Evolutionary conservation across 2,329 filamentous ascomycete genomes (phyloP).

Genomic region (Basipetospora sp.): DNA sequence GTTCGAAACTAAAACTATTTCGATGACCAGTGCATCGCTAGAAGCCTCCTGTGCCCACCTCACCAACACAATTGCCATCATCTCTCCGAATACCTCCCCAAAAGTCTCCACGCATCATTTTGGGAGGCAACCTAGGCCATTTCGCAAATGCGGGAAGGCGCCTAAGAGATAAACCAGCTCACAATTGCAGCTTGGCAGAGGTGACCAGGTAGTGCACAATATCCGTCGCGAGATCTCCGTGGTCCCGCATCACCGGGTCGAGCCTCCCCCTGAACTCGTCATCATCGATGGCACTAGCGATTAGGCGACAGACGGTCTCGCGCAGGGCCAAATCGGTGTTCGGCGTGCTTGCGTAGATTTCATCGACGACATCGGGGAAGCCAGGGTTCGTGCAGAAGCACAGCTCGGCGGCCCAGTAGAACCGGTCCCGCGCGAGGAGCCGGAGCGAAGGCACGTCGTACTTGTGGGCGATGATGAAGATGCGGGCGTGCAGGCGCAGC

Average conservation of each 20-base stretch:
- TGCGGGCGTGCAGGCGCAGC: constrained; percentile 9
- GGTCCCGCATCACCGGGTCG: constrained; percentile 12
- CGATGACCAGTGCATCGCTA: too few species aligned
- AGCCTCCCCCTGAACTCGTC: constrained; percentile 6
- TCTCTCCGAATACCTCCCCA: too few species aligned
- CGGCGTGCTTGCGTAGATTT: constrained; percentile 13
- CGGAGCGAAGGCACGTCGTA: constrained; percentile 20
- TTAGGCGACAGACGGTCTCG: constrained; percentile 10
- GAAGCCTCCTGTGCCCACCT: too few species aligned
- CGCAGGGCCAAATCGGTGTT: constrained; percentile 11
- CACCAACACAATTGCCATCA: too few species aligned
- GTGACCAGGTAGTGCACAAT: constrained; percentile 7
- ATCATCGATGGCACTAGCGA: constrained; percentile 2
- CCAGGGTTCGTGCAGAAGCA: constrained; percentile 5
- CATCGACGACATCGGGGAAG: constrained; percentile 13
- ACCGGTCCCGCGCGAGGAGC: constrained; percentile 16
- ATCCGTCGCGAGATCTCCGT: constrained; percentile 10
- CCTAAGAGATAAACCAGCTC: too few species aligned
- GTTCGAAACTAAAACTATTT: too few species aligned
- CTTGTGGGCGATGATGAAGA: constrained; percentile 23
- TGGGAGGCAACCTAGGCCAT: too few species aligned
- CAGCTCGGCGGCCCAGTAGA: constrained; percentile 13
- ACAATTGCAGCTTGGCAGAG: too few species aligned
- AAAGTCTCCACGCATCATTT: too few species aligned
- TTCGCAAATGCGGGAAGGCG: too few species aligned